Base-by-base conservation (phyloP, 495 filamentous ascomycete species). In the Hypoxylon rickii region DNA sequence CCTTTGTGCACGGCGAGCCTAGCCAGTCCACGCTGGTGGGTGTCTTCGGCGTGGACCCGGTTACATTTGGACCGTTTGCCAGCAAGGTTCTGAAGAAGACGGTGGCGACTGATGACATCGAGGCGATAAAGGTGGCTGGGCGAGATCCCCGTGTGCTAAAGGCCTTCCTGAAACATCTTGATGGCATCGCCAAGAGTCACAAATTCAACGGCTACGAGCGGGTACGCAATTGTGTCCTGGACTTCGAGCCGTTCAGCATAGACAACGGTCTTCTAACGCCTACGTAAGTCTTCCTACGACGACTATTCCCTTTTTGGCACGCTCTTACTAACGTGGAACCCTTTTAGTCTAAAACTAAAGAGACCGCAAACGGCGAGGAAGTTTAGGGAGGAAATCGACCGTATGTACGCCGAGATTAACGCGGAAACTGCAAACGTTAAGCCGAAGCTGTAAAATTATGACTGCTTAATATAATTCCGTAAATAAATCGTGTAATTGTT, bases 261-360 rank as follows among this genome's bases (percentile, higher is more conserved):
- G 94, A 97, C 59, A 97, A 98, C 67, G 88, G 95, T 74, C 78
- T 97, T 19, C 69, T 98, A 70, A 98, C 94, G 12, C 94, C 94
- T 11, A 98, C 94, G 92, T 97, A 81, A 83, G 90, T 89, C 48
- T 39, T 39, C 26, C n/a, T 34, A 29, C 43, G 16, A 12, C 24
- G 26, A 17, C 36, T 52, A 26, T 12, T 31, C 12, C 5, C 0
- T 26, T n/a, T 26, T 17, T 18, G 12, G 10, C 1, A 37, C 12
- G 42, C 37, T 36, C 26, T 68, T 67, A 61, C 74, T 81, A 67
- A 80, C 65, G 33, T 19, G 10, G 29, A 37, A 21, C 36, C 55
- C 44, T 3, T 38, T 15, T n/a, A 97, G 93, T 39, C 74, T 98
- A 41, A 98, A 98, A 74, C 80, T 97, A 64, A 98, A 98, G 82